A percentile compares a stretch with the other conserved stretches of the same genome.
Conservation (phyloP, 2,329 filamentous ascomycete genomes). For the Arthroderma uncinatum region DNA sequence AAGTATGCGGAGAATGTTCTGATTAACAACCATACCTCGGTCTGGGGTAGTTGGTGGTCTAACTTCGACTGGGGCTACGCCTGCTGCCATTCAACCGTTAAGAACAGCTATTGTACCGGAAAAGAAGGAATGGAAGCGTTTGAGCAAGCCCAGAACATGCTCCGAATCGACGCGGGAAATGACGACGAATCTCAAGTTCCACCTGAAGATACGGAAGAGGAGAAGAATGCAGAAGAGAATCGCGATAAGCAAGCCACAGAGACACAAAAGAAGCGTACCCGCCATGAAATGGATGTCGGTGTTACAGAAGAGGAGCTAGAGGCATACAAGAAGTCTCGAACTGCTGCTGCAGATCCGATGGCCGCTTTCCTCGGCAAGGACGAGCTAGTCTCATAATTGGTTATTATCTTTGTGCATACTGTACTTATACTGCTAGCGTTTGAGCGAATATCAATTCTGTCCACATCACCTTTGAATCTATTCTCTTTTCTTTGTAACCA, state of each 20-base stretch:
- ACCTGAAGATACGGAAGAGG: conserved; percentile 24
- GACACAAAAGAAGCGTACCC: conserved; percentile 50
- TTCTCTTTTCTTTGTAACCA: no score
- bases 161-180: conserved; percentile 30
- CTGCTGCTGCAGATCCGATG: conserved; percentile 75
- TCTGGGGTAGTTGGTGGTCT: conserved; percentile 97
- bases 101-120: conserved; percentile 96
- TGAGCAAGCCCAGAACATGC: conserved; percentile 58
- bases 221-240: conserved; percentile 15
- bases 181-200: conserved; percentile 15
- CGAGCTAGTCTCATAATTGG: conserved; percentile 37
- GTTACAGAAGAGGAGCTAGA: conserved; percentile 79
- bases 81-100: conserved; percentile 85
- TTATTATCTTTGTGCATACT: not conserved
- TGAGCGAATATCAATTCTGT: not conserved
- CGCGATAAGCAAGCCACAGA: conserved; percentile 15
- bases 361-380: conserved; percentile 66
- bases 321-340: conserved; percentile 65
- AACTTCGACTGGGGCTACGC: conserved; percentile 93
- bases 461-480: no score
- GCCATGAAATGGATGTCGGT: conserved; percentile 67
- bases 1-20: conserved; percentile 86
- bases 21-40: conserved; percentile 79
- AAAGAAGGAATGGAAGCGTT: conserved; percentile 74
- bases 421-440: conserved; percentile 7